These are phyloP conservation scores for Phalaenopsis equestris DNA, from an alignment of 106 monocot genomes.

Conservation along the genomic window DNA sequence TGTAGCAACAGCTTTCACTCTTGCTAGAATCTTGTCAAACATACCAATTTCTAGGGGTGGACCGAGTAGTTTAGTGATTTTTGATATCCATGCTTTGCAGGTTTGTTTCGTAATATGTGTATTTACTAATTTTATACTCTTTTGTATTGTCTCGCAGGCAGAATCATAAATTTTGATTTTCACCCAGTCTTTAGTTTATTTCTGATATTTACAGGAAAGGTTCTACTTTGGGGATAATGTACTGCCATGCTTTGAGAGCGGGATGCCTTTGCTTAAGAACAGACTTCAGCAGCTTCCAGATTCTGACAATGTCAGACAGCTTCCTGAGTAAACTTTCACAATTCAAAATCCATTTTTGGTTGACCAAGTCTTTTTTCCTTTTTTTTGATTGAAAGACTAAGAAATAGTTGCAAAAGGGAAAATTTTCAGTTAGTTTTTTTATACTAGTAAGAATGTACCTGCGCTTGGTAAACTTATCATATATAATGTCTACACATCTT, in stretches of 20 bases:
- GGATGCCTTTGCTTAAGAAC: conserved; percentile 71
- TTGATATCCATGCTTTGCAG: conserved; percentile 95
- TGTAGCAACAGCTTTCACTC: conserved; percentile 85
- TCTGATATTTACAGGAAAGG: conserved; percentile 51
- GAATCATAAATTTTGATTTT: neutral
- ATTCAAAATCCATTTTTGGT: neutral
- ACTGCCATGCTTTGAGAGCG: conserved; percentile 92
- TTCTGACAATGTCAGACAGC: conserved; percentile 81
- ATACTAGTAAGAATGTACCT: no score
- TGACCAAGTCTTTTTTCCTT: neutral
- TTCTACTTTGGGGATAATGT: conserved; percentile 98
- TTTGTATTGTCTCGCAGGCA: neutral
- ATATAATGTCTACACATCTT: no score
- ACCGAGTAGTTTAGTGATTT: conserved; percentile 83
- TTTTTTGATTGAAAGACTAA: neutral
- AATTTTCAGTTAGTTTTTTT: neutral
- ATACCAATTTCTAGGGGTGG: conserved; percentile 93
- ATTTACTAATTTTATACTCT: neutral
- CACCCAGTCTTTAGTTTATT: neutral
- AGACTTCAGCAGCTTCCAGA: conserved; percentile 93
- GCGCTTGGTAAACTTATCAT: no score
- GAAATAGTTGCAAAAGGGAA: neutral
- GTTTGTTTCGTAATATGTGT: conserved; percentile 17
- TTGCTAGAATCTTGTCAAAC: conserved; percentile 87
- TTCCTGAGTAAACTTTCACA: conserved; percentile 4